Evolutionary conservation across 139 green algal genomes (phyloP), one percentile per base, ranked within the genome.

Genomic region (Coccomyxa sp.): DNA sequence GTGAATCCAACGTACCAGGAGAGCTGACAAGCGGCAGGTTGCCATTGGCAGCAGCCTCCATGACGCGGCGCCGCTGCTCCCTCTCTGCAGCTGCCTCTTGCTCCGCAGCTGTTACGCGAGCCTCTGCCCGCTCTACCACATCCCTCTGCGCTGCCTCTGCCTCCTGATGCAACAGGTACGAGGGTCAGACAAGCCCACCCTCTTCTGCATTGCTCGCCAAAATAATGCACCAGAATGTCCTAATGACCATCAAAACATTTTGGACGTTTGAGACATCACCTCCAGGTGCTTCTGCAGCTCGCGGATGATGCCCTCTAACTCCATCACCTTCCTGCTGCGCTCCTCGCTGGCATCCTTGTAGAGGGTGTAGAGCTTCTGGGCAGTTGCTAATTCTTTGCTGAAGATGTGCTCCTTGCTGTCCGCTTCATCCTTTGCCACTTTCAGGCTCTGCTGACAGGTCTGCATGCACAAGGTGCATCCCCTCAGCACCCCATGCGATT

Each of bases 231-330:
- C 38, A 51, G 38, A 51, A 11, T 51, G 38, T 51, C 38, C 38
- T 51, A 7, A 51, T 51, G 38, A 51, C 38, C 38, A 51, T 51
- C 3, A 51, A 51, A 7, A 51, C 7, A 51, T 51, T 51, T 51
- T 51, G 7, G 7, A 51, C 3, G 38, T 51, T 51, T 51, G 38
- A 51, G 38, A 51, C 38, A 51, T 21, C 67, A 83, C 87, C 83
- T 88, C 78, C 81, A 91, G 81, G 80, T 91, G 84, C 30, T 80
- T 30, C 83, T 88, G 82, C 11, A 93, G 79, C 85, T 91, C 87
- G 31, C 81, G 68, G 18, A 93, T 81, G 32, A 92, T 84, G 58
- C 88, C 89, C 84, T 93, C 90, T 79, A 93, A 85, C 82, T 93
- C 88, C n/a, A 76, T 80, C 58, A 60, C 71, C 67, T 84, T 81